A percentile compares a stretch with the other conserved stretches of the same genome.
These are phyloP conservation scores for Rhizopogon salebrosus DNA, from an alignment of 768 basidiomycete genomes.

Conservation along the genomic window DNA sequence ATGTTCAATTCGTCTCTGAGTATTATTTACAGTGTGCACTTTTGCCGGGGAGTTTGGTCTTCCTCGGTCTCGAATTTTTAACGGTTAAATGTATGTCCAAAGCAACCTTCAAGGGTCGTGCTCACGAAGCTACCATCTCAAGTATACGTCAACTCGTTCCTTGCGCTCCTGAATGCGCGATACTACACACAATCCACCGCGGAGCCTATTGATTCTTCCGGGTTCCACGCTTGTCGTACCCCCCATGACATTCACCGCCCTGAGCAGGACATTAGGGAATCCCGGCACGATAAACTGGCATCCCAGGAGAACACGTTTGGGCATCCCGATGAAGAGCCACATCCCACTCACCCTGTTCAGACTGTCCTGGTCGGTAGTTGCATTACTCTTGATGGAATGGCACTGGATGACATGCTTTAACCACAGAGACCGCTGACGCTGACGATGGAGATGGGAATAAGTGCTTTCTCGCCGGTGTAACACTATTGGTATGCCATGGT, in stretches of 20 bases:
- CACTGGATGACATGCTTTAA: not conserved
- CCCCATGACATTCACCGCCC: too few relatives aligned
- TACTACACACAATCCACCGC: not conserved
- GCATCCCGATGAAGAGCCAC: not conserved
- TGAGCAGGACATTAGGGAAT: too few relatives aligned
- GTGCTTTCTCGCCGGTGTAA: too few relatives aligned
- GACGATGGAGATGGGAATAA: not conserved
- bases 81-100: not conserved
- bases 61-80: not conserved
- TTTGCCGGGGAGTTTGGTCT: not conserved
- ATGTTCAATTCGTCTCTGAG: not conserved
- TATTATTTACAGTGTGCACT: not conserved
- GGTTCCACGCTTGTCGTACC: not conserved
- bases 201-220: not conserved
- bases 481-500: too few relatives aligned
- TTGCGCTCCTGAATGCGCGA: not conserved
- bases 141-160: conserved; percentile 4
- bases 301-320: not conserved
- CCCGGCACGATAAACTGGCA: not conserved
- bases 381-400: too few relatives aligned
- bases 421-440: not conserved
- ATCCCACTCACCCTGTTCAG: not conserved
- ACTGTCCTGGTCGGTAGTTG: not conserved
- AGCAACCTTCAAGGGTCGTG: too few relatives aligned
- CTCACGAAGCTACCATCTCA: not conserved